Evolutionary conservation across 140 eudicot genomes (phyloP), one percentile per base, ranked within the genome.

Genomic region (Senecio squalidus): DNA sequence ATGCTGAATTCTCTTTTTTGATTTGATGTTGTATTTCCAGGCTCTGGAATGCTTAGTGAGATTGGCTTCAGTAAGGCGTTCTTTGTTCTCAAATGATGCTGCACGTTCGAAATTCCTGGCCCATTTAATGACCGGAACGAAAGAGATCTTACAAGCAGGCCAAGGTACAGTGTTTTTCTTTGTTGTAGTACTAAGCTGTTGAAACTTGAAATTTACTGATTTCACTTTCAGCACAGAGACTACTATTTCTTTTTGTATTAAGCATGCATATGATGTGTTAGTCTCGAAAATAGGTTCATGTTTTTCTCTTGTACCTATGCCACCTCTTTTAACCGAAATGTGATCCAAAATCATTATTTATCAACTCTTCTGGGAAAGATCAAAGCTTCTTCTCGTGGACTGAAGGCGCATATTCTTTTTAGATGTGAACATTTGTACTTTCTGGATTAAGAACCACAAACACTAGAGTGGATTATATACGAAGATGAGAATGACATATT

Each of bases 41-140:
- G 86, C 98, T 49, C 55, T 91, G 70, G 98, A 91, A 78, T 91
- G 98, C 84, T 73, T 91, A 70, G 98, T 86, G 69, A 71, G 94
- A 62, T 60, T 91, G 75, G 94, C 94, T 66, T 86, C 96, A 25
- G 90, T 86, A 44, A 81, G 98, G 59, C 89, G 98, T 30, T 83
- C 96, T 63, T 68, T 91, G 65, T 91, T 91, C 69, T 73, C 94
- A 53, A 86, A 84, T 64, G 95, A 86, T 72, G 80, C 80, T 23
- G 64, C 94, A 5, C 96, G 96, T 36, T 76, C 94, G 16, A 84
- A 79, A 67, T 91, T 78, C 63, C 59, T 91, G 76, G 94, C 83
- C 58, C 90, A 80, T 76, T 68, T 91, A 60, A 86, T 91, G 92
- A 74, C 95, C 4, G 98, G 98, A 71, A 78, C 94, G 40, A 91